Conservation (phyloP, 805 yeast genomes). For the Cyberlindnera maclurae region DNA sequence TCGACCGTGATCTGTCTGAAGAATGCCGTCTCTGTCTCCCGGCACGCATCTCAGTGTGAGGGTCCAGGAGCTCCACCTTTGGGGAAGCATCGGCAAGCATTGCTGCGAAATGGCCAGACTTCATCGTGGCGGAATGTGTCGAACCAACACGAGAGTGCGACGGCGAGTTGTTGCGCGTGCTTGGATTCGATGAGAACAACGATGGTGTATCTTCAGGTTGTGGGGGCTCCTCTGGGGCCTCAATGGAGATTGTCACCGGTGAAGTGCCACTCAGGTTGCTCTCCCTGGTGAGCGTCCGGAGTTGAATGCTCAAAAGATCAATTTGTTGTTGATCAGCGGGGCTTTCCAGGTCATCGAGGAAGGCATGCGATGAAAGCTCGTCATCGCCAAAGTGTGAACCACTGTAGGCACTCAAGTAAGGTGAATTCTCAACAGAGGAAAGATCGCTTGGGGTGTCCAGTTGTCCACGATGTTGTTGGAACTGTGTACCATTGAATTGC, state of each 20-base stretch:
- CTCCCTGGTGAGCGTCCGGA: too few species aligned
- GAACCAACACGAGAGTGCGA: slow-evolving; percentile 27
- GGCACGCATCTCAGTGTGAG: slow-evolving; percentile 18
- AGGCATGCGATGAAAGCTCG: not conserved
- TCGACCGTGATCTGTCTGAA: slow-evolving; percentile 26
- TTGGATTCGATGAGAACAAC: slow-evolving; percentile 39
- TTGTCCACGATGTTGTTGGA: slow-evolving; percentile 13
- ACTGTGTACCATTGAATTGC: slow-evolving; percentile 12
- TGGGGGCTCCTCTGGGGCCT: slow-evolving; percentile 33
- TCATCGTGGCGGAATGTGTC: slow-evolving; percentile 20
- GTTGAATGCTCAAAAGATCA: slow-evolving; percentile 8
- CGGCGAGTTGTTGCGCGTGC: slow-evolving; percentile 31
- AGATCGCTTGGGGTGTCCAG: slow-evolving; percentile 16
- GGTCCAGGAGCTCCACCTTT: slow-evolving; percentile 6
- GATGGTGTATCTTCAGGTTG: slow-evolving; percentile 47
- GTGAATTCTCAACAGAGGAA: slow-evolving; percentile 21
- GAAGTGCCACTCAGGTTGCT: slow-evolving; percentile 13
- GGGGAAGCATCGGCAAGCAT: slow-evolving; percentile 6
- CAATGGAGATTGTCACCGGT: slow-evolving; percentile 23
- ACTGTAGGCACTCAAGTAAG: slow-evolving; percentile 16
- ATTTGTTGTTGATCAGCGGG: slow-evolving; percentile 1
- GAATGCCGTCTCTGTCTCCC: slow-evolving; percentile 36
- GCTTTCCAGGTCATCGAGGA: not conserved
- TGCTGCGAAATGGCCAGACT: slow-evolving; percentile 14
- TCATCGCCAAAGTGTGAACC: slow-evolving; percentile 18